Base-by-base conservation (phyloP, 345 rosid species). In the Corchorus capsularis region DNA sequence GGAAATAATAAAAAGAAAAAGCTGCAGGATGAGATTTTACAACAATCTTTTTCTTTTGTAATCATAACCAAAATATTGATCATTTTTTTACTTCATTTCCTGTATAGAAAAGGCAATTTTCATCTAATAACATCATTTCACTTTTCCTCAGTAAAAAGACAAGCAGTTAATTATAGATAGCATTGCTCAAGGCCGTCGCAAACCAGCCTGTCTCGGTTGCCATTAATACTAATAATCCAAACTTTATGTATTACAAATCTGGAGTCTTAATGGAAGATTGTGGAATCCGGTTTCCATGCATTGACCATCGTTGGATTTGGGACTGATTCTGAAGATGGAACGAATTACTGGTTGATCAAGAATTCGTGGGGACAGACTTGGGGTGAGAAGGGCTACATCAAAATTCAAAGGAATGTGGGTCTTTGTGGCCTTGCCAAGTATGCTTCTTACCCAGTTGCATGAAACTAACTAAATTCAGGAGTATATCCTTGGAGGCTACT, bases 341-440 rank as follows among this genome's bases (percentile, higher is more conserved):
- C 78, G 1, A 81, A 89, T 74, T 88, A 82, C 69, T 89, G 96
- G 96, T 61, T 83, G 71, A 79, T 82, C 12, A 91, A 87, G 69
- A 91, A 91, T 13, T 91, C 96, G 0, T 91, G 96, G 93, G 93
- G 92, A 11, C 12, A 17, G 4, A 73, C 62, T 0, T 91, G 91
- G 92, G 96, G 96, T 8, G 96, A 91, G 47, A 32, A 47, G 8
- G 96, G 96, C 8, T 89, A 90, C 59, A 83, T 88, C 75, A 86
- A 83, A 80, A 83, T 91, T 56, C 49, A 73, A 45, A 85, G 87
- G 63, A 88, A 74, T 72, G 47, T 73, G 0, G 56, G 94, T 32
- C 45, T 72, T 2, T 91, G 96, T 72, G 94, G 94, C 74, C 83
- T 91, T 78, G 94, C 92, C 65, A 86, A 78, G 89, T 43, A 81